These are phyloP conservation scores for Pythium brassicae DNA, from an alignment of 352 stramenopile species.

Conservation along the genomic window DNA sequence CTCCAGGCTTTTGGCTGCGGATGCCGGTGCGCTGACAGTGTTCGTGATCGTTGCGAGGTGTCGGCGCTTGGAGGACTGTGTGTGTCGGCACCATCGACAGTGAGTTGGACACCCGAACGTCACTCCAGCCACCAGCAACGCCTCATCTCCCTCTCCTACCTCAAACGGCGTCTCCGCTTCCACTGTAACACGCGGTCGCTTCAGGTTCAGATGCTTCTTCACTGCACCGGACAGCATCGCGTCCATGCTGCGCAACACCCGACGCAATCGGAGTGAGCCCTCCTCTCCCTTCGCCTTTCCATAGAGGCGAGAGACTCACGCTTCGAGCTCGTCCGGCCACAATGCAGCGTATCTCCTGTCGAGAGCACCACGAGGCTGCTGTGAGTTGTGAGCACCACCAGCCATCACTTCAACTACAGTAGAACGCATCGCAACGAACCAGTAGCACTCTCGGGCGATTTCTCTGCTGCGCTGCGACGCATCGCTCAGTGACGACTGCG, in stretches of 20 bases:
- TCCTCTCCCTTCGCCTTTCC: neutral
- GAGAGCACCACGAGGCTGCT: neutral
- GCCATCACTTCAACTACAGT: too few relatives aligned
- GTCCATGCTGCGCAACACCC: conserved; percentile 27
- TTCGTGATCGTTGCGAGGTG: conserved; percentile 66
- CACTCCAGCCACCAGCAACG: neutral
- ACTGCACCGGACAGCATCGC: conserved; percentile 35
- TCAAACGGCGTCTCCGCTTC: conserved; percentile 22
- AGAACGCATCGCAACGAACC: conserved; percentile 18
- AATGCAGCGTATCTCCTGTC: conserved; percentile 40
- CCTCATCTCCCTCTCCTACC: conserved; percentile 17
- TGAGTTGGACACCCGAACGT: neutral
- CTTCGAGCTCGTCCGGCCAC: conserved; percentile 42
- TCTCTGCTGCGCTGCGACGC: conserved; percentile 54
- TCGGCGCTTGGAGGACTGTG: conserved; percentile 37
- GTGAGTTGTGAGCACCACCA: neutral
- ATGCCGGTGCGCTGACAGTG: conserved; percentile 16
- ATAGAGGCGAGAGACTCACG: conserved; percentile 14
- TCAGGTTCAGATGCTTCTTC: conserved; percentile 70
- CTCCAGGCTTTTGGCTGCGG: conserved; percentile 24
- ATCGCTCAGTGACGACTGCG: conserved; percentile 42
- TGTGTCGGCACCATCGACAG: neutral
- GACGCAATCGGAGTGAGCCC: neutral
- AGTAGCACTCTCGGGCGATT: conserved; percentile 55
- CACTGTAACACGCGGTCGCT: conserved; percentile 35